These are phyloP conservation scores for Entomophthora muscae DNA, from an alignment of 371 early-diverging fungal species.

Conservation along the genomic window DNA sequence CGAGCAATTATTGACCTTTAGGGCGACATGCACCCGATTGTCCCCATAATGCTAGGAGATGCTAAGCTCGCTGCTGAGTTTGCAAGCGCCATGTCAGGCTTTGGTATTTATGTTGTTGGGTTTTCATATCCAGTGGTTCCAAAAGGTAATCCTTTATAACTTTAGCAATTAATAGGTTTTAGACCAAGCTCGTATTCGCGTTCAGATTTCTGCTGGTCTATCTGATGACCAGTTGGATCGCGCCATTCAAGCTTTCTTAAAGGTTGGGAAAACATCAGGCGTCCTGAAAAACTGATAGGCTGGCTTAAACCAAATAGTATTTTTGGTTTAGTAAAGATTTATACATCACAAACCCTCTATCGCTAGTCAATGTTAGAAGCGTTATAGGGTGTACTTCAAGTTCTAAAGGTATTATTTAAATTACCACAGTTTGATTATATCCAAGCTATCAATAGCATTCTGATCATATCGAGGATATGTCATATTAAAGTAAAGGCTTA, in stretches of 20 bases:
- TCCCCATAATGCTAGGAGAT: slow-evolving; percentile 42
- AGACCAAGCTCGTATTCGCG: slow-evolving; percentile 34
- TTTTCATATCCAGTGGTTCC: slow-evolving; percentile 51
- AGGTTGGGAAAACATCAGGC: slow-evolving; percentile 28
- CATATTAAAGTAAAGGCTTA: too few species aligned
- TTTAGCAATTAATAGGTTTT: neutral
- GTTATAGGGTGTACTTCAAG: too few species aligned
- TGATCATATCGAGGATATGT: too few species aligned
- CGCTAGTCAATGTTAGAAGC: too few species aligned
- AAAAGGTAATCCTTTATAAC: slow-evolving; percentile 16
- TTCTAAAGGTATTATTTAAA: too few species aligned
- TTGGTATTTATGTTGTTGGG: slow-evolving; percentile 38
- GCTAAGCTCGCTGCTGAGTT: slow-evolving; percentile 30
- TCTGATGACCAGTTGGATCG: slow-evolving; percentile 25
- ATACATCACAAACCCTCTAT: too few species aligned
- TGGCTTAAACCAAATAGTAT: too few species aligned
- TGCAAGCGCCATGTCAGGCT: slow-evolving; percentile 31
- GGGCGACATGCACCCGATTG: slow-evolving; percentile 39
- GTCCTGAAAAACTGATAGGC: slow-evolving; percentile 13
- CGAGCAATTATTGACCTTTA: neutral
- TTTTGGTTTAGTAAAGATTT: too few species aligned
- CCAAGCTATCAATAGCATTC: too few species aligned
- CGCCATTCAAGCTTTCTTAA: slow-evolving; percentile 32
- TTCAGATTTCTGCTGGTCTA: slow-evolving; percentile 40
- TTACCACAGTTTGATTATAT: too few species aligned